phyloP scores from a whole-genome alignment of 2,329 filamentous ascomycete species.

The Cadophora sp. region DNA sequence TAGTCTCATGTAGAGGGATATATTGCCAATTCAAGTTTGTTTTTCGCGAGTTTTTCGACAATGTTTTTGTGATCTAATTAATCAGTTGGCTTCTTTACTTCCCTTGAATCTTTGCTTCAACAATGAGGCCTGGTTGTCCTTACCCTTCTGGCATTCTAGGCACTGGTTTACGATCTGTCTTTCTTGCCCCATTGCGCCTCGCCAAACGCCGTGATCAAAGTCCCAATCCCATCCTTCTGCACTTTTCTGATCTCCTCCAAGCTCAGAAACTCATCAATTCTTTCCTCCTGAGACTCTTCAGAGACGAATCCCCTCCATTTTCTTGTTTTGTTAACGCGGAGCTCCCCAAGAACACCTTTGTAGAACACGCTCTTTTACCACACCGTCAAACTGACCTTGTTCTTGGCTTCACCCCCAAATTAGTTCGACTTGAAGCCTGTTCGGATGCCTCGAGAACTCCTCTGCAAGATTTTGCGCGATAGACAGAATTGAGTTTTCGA shows the following conservation, averaged over 20 bases:
- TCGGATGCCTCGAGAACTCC: neutral
- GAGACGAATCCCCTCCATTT: neutral
- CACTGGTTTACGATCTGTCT: too few relatives aligned
- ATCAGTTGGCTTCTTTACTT: too few relatives aligned
- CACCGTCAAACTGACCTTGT: neutral
- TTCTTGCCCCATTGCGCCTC: too few relatives aligned
- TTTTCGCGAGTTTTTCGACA: too few relatives aligned
- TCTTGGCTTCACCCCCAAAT: neutral
- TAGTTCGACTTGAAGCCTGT: neutral
- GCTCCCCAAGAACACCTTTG: neutral
- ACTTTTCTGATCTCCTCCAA: neutral
- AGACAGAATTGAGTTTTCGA: neutral
- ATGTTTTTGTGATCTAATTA: too few relatives aligned
- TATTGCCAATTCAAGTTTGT: too few relatives aligned
- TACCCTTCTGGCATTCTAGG: too few relatives aligned
- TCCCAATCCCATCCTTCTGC: neutral
- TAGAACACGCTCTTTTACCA: neutral
- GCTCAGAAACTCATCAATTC: neutral
- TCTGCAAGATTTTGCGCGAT: neutral
- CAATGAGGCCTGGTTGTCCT: too few relatives aligned
- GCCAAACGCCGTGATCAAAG: neutral
- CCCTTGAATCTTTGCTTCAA: too few relatives aligned
- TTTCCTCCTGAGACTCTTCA: neutral
- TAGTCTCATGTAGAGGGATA: too few relatives aligned
- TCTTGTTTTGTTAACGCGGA: neutral